A percentile compares a stretch with the other conserved stretches of the same genome.
Conservation (phyloP, 108 stramenopile genomes). For the Cyclotella distinguenda region DNA sequence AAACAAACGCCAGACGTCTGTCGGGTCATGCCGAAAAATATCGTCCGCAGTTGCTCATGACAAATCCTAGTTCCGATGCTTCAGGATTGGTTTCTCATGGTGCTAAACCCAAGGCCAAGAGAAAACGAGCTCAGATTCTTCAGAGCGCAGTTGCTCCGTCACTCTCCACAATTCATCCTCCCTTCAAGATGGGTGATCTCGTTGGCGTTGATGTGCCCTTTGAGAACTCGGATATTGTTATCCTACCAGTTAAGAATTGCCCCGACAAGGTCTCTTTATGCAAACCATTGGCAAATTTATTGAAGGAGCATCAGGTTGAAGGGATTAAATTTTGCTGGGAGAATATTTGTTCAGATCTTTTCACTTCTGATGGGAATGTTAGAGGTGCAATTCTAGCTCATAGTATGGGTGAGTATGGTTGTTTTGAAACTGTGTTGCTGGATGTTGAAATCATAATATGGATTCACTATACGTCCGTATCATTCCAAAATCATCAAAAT, state of each 20-base stretch:
- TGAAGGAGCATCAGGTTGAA: slow-evolving; percentile 76
- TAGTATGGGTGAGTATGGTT: slow-evolving; percentile 52
- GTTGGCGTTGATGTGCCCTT: slow-evolving; percentile 20
- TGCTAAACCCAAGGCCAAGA: slow-evolving; percentile 25
- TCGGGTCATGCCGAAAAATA: slow-evolving; percentile 21
- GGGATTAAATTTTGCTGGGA: slow-evolving; percentile 72
- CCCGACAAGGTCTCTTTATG: slow-evolving; percentile 42
- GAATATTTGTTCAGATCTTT: slow-evolving; percentile 60
- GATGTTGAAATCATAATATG: too few relatives aligned
- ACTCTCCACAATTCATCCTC: neutral
- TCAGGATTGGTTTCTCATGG: too few relatives aligned
- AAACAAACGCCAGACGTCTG: slow-evolving; percentile 8
- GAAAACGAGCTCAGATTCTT: slow-evolving; percentile 46
- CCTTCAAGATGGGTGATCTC: slow-evolving; percentile 13
- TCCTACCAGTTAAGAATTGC: slow-evolving; percentile 26
- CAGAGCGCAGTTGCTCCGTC: neutral
- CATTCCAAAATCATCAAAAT: too few relatives aligned
- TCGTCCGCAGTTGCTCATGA: slow-evolving; percentile 17
- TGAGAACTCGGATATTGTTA: slow-evolving; percentile 32
- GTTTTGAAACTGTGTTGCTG: neutral
- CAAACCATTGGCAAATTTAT: slow-evolving; percentile 33
- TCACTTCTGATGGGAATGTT: slow-evolving; percentile 11
- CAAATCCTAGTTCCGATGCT: neutral
- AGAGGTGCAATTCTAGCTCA: slow-evolving; percentile 80
- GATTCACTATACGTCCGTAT: too few relatives aligned